Conservation (phyloP, 805 yeast species). For the Hyphopichia homilentoma region DNA sequence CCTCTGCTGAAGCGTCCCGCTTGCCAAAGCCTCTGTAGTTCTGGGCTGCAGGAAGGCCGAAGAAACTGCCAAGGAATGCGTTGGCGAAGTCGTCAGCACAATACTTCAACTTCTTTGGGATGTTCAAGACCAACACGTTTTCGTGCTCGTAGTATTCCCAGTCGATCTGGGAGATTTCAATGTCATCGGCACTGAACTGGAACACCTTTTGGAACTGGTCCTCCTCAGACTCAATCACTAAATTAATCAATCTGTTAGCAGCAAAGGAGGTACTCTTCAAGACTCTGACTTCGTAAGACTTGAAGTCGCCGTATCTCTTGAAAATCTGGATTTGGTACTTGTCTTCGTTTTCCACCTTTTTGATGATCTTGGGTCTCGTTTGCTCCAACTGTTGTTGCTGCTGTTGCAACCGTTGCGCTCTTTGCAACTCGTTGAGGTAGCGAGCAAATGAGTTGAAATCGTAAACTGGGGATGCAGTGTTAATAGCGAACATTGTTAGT, state of each 20-base stretch:
- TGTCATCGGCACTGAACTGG: conserved; percentile 25
- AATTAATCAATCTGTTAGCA: conserved; percentile 6
- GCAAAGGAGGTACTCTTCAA: conserved; percentile 12
- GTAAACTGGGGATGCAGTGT: conserved; percentile 2
- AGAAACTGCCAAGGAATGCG: conserved; percentile 1
- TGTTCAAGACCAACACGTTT: conserved; percentile 22
- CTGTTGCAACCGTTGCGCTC: conserved; percentile 3
- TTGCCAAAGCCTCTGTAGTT: conserved; percentile 9
- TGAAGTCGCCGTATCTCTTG: conserved; percentile 30
- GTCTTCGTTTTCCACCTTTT: conserved; percentile 32
- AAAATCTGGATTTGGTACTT: conserved; percentile 33
- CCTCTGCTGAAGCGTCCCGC: conserved; percentile 4
- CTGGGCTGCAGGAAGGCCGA: background rate
- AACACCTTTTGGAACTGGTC: conserved; percentile 31
- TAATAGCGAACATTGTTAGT: conserved; percentile 7
- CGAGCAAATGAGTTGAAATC: conserved; percentile 11
- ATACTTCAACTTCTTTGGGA: conserved; percentile 18
- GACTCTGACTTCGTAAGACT: conserved; percentile 28
- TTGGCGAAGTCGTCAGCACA: conserved; percentile 2
- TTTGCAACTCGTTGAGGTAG: conserved; percentile 7
- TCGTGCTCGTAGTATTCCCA: conserved; percentile 20
- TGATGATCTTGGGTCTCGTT: conserved; percentile 27
- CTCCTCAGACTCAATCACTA: conserved; percentile 17
- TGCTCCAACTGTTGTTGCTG: conserved; percentile 9
- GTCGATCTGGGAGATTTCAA: conserved; percentile 17